Evolutionary conservation across 495 filamentous ascomycete genomes (phyloP), one percentile per base, ranked within the genome.

Genomic region (Penicillium coffeae): DNA sequence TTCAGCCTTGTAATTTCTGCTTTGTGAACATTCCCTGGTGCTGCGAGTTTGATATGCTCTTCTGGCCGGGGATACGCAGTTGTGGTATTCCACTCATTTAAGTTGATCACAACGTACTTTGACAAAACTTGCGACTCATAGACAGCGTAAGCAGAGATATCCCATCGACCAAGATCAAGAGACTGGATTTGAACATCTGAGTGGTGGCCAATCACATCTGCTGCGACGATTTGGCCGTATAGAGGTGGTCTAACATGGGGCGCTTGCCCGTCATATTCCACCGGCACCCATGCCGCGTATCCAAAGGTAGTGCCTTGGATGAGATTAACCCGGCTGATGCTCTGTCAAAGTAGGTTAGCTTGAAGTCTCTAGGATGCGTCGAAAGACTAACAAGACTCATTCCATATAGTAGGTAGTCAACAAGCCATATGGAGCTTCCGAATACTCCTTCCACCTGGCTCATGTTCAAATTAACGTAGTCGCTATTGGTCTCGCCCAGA

Each of bases 251-350:
- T 21, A 3, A 52, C 50, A 5, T 52, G 41, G 1, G 54, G 50
- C 4, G 25, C 42, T 21, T 46, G 50, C 32, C 46, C 42, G 21
- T 52, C 43, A 15, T 41, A 39, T 33, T 38, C 38, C 10, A 50
- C 42, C 5, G 50, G 49, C 8, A 51, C 38, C 54, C 48, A 56
- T 15, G 21, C 48, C 6, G 48, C 21, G 21, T 56, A 56, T n/a
- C 54, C 54, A 34, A 56, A 56, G 2, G 45, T 56, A 9, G 54
- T 56, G 35, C 54, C 54, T 44, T 56, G 54, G 25, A 56, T 56
- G 9, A 56, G 30, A 19, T 56, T 56, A 45, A 51, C 51, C 3
- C 54, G 54, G 36, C 48, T 48, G 12, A 56, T 56, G 32, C 39
- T 49, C 48, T 41, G 14, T 4, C 4, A 15, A 30, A 18, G 16